Conservation (phyloP, 1,284 basidiomycete genomes). For the Sutorius eximius region DNA sequence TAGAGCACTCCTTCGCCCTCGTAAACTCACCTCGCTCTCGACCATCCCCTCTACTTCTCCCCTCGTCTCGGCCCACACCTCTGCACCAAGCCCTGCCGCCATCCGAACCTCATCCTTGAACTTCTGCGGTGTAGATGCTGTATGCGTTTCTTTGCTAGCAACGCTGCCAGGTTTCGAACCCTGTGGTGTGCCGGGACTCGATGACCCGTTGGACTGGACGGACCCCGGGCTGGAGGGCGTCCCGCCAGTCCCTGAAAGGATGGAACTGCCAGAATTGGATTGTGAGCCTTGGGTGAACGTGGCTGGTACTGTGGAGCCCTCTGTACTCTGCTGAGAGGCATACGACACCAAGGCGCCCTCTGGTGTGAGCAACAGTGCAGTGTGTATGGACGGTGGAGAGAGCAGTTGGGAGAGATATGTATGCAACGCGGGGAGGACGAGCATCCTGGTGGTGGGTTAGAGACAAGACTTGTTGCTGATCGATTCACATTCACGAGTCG, state of each 20-base stretch:
- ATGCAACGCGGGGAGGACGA: slow-evolving; percentile 31
- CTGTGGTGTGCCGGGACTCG: slow-evolving; percentile 32
- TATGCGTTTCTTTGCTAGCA: slow-evolving; percentile 8
- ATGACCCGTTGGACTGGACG: slow-evolving; percentile 14
- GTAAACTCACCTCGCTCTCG: slow-evolving; percentile 61
- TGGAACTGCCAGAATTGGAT: slow-evolving; percentile 8
- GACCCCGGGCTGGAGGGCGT: slow-evolving; percentile 19
- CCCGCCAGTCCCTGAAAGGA: slow-evolving; percentile 4
- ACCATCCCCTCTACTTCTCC: slow-evolving; percentile 56
- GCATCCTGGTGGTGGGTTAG: slow-evolving; percentile 23
- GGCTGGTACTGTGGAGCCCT: background rate
- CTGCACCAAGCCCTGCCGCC: slow-evolving; percentile 65
- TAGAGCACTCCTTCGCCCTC: background rate
- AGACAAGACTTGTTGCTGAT: slow-evolving; percentile 1
- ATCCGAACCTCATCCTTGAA: slow-evolving; percentile 72
- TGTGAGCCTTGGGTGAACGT: slow-evolving; percentile 6
- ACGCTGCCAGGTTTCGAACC: slow-evolving; percentile 34
- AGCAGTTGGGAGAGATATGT: slow-evolving; percentile 31
- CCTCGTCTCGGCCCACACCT: slow-evolving; percentile 72
- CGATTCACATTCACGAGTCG: background rate
- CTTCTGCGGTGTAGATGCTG: slow-evolving; percentile 35
- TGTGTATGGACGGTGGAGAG: slow-evolving; percentile 32
- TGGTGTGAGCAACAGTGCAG: slow-evolving; percentile 32
- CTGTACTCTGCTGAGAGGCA: slow-evolving; percentile 23
- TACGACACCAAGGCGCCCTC: slow-evolving; percentile 36